phyloP scores from a whole-genome alignment of 1,284 basidiomycete genomes.

The Anthracocystis panici-leucophaei region DNA sequence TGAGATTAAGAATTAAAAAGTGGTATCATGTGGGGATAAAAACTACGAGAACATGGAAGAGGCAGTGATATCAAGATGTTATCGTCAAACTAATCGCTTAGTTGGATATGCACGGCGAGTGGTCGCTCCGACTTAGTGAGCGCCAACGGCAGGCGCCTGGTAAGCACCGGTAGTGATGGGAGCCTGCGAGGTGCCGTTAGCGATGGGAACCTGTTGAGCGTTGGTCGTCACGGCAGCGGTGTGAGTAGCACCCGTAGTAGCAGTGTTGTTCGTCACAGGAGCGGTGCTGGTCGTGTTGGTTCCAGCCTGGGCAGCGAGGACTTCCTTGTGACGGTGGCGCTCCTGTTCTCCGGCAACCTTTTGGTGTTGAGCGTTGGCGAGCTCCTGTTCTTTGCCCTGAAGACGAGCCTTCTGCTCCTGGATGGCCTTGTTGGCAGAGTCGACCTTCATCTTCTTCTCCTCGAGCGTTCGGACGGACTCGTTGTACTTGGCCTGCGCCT shows the following conservation, averaged over 20 bases:
- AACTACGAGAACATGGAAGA: neutral
- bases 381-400: slow-evolving; percentile 25
- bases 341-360: slow-evolving; percentile 29
- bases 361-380: slow-evolving; percentile 35
- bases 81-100: neutral
- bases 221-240: slow-evolving; percentile 1
- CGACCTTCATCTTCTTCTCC: slow-evolving; percentile 51
- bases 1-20: neutral
- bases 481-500: slow-evolving; percentile 43
- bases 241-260: neutral
- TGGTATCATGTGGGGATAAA: slow-evolving; percentile 3
- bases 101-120: neutral
- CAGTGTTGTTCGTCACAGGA: neutral
- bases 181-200: neutral
- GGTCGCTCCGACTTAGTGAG: slow-evolving; percentile 16
- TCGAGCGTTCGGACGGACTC: slow-evolving; percentile 32
- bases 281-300: slow-evolving; percentile 5
- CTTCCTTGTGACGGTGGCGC: slow-evolving; percentile 36
- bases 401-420: slow-evolving; percentile 27
- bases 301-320: slow-evolving; percentile 4
- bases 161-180: slow-evolving; percentile 7
- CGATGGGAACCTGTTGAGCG: slow-evolving; percentile 11
- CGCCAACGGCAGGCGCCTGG: slow-evolving; percentile 17
- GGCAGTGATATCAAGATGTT: slow-evolving; percentile 10
- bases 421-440: slow-evolving; percentile 25